phyloP scores from a whole-genome alignment of 1,284 basidiomycete genomes.

The Cryptococcus sp. region DNA sequence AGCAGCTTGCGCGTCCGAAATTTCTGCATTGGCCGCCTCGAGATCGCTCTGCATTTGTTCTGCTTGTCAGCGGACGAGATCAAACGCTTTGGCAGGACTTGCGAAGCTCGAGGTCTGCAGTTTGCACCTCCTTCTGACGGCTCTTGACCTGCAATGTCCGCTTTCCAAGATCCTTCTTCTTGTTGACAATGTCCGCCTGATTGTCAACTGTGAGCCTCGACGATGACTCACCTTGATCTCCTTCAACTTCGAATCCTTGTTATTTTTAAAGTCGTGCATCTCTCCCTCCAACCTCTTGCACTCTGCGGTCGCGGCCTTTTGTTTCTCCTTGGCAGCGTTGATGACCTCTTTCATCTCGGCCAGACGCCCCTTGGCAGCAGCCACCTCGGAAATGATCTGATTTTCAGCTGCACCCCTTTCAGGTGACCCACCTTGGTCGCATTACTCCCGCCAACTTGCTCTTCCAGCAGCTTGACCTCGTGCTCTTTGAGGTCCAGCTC shows the following conservation, averaged over 20 bases:
- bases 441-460: constrained; percentile 83
- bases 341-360: constrained; percentile 62
- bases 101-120: constrained; percentile 80
- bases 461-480: constrained; percentile 72
- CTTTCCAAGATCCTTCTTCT: constrained; percentile 75
- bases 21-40: constrained; percentile 54
- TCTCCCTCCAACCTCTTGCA: constrained; percentile 85
- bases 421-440: constrained; percentile 74
- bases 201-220: neutral
- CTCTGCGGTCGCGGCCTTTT: constrained; percentile 69
- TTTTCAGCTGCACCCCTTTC: no score
- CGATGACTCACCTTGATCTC: constrained; percentile 70
- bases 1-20: constrained; percentile 58
- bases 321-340: constrained; percentile 64
- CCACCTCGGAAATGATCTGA: constrained; percentile 76
- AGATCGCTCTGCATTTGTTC: constrained; percentile 85
- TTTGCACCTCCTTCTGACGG: constrained; percentile 82
- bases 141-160: constrained; percentile 75
- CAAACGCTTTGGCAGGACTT: constrained; percentile 22
- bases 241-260: constrained; percentile 94
- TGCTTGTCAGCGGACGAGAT: constrained; percentile 15
- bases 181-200: constrained; percentile 68
- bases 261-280: constrained; percentile 97
- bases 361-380: constrained; percentile 63
- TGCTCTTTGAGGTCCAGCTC: constrained; percentile 87